Percentiles rank a stretch among this genome's conserved stretches.
Conservation (phyloP, 371 early-diverging fungal genomes). For the Mucor lusitanicus region DNA sequence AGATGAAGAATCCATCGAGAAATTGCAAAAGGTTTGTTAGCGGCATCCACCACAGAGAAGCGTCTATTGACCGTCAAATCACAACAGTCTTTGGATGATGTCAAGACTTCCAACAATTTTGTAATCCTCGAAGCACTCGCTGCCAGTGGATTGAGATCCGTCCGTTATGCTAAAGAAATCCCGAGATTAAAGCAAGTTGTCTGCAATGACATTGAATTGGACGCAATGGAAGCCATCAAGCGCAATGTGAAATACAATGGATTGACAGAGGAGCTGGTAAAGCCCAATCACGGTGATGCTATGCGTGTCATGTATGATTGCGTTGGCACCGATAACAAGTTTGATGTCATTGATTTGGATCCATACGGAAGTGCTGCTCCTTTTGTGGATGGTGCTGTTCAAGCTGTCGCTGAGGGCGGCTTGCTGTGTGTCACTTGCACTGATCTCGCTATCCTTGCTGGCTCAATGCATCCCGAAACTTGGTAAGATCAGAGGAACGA, state of each 20-base stretch:
- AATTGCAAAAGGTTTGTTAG: conserved; percentile 26
- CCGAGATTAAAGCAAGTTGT: conserved; percentile 78
- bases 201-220: conserved; percentile 92
- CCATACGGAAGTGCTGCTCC: conserved; percentile 99
- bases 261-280: conserved; percentile 68
- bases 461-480: conserved; percentile 88
- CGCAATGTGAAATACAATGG: conserved; percentile 90
- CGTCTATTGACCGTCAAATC: not conserved
- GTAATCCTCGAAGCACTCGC: conserved; percentile 96
- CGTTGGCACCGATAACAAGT: conserved; percentile 60
- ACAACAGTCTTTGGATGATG: conserved; percentile 21
- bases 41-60: no score
- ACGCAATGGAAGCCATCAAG: conserved; percentile 92
- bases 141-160: conserved; percentile 98
- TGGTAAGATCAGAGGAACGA: conserved; percentile 55
- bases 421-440: conserved; percentile 99
- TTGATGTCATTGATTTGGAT: conserved; percentile 94
- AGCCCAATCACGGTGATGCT: conserved; percentile 87
- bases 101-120: conserved; percentile 50
- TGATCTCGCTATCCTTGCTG: conserved; percentile 97
- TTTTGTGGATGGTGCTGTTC: conserved; percentile 96
- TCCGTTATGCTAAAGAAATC: conserved; percentile 98
- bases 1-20: conserved; percentile 27
- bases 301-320: conserved; percentile 84
- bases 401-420: conserved; percentile 92